Percentiles rank a stretch among this genome's conserved stretches.
Conservation (phyloP, 805 yeast species). For the Torulaspora delbrueckii region DNA sequence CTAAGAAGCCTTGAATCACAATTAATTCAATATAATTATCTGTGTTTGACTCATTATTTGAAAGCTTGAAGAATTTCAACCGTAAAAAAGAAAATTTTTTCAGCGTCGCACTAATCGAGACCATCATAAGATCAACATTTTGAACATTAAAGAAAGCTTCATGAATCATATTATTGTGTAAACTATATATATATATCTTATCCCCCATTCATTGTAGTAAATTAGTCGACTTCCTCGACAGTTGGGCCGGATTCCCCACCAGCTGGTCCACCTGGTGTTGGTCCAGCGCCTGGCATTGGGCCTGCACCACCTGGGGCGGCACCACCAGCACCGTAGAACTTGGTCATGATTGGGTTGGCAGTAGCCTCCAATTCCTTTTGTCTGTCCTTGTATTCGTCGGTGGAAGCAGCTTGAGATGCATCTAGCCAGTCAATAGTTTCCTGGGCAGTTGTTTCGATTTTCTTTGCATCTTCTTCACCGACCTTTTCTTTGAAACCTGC, state of each 20-base stretch:
- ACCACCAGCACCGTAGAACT: slow-evolving; percentile 94
- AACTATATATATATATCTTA: neutral
- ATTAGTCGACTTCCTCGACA: slow-evolving; percentile 72
- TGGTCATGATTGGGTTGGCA: slow-evolving; percentile 95
- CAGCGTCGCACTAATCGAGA: neutral
- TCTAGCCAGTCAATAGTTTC: slow-evolving; percentile 91
- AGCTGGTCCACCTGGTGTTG: slow-evolving; percentile 37
- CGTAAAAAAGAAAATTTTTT: slow-evolving; percentile 1
- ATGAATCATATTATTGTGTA: neutral
- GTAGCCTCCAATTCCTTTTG: slow-evolving; percentile 93
- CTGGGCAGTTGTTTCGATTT: slow-evolving; percentile 72
- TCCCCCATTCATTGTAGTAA: neutral
- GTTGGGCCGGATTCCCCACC: slow-evolving; percentile 58
- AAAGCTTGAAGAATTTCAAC: neutral
- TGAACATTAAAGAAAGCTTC: neutral
- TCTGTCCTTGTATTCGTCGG: slow-evolving; percentile 86
- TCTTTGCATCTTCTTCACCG: slow-evolving; percentile 61
- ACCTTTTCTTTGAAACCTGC: slow-evolving; percentile 76
- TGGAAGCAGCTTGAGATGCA: slow-evolving; percentile 83
- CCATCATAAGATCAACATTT: neutral
- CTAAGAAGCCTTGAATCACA: neutral
- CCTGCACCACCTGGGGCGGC: slow-evolving; percentile 45
- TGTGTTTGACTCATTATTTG: slow-evolving; percentile 2
- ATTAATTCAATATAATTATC: neutral
- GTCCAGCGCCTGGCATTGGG: slow-evolving; percentile 5